Evolutionary conservation across 2,329 filamentous ascomycete genomes (phyloP).

Genomic region (Colletotrichum magnum): DNA sequence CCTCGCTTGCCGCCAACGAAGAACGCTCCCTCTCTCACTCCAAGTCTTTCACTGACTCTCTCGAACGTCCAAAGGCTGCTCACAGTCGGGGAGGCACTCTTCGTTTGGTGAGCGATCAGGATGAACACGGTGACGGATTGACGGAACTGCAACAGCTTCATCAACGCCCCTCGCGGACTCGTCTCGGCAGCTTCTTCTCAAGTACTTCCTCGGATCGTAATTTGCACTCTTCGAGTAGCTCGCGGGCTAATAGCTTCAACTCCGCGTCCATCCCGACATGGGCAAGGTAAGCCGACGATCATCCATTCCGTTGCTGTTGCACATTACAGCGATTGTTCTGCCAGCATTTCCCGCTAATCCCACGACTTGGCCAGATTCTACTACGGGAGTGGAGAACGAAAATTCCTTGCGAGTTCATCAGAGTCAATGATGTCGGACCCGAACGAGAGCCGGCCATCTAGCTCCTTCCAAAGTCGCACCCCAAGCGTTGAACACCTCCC

Average conservation of each 20-base stretch:
- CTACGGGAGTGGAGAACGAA: conserved; percentile 76
- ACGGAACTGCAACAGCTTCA: conserved; percentile 70
- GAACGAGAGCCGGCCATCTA: conserved; percentile 62
- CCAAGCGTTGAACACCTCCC: conserved; percentile 65
- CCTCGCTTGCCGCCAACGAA: conserved; percentile 62
- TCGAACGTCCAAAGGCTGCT: conserved; percentile 64
- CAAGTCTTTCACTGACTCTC: conserved; percentile 58
- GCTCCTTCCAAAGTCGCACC: conserved; percentile 62
- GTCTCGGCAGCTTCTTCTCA: conserved; percentile 66
- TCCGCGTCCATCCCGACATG: conserved; percentile 65
- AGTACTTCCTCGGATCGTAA: conserved; percentile 65
- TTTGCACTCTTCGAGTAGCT: conserved; percentile 66
- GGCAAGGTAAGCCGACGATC: conserved; percentile 59
- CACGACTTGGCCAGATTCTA: conserved; percentile 67
- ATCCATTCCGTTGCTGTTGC: neutral
- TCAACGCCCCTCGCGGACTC: conserved; percentile 67
- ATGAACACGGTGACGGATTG: conserved; percentile 76
- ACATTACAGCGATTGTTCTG: neutral
- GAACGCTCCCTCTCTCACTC: conserved; percentile 57
- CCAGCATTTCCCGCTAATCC: conserved; percentile 28
- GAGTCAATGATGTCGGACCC: conserved; percentile 62
- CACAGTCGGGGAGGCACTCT: conserved; percentile 57
- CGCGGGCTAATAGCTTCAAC: conserved; percentile 61
- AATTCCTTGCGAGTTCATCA: conserved; percentile 63
- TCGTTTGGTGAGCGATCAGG: conserved; percentile 68